These are phyloP conservation scores for Penicillium glabrum DNA, from an alignment of 2,329 filamentous ascomycete genomes.

Conservation along the genomic window DNA sequence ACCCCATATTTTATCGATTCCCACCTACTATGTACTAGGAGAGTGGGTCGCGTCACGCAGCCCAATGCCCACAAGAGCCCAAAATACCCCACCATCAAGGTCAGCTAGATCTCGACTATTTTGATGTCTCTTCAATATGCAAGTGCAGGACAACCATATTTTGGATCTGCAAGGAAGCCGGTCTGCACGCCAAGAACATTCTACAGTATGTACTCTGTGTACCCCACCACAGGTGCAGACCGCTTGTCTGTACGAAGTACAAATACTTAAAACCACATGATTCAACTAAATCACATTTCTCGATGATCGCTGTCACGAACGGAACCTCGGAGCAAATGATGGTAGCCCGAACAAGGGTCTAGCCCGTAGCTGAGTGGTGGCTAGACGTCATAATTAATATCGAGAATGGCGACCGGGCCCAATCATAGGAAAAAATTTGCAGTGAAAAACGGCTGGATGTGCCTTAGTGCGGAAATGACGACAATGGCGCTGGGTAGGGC, in stretches of 20 bases:
- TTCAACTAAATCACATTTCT: background rate
- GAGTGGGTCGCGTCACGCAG: background rate
- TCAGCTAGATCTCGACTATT: background rate
- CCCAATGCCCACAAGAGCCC: background rate
- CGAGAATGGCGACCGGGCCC: background rate
- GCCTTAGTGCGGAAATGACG: slow-evolving; percentile 14
- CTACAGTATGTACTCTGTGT: too few relatives aligned
- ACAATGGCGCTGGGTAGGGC: slow-evolving; percentile 11
- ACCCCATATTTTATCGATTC: too few relatives aligned
- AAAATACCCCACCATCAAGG: background rate
- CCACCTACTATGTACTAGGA: too few relatives aligned
- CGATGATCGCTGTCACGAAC: background rate
- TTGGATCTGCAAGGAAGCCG: background rate
- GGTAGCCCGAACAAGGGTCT: background rate
- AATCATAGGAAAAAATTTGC: slow-evolving; percentile 3
- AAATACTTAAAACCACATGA: background rate
- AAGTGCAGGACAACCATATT: background rate
- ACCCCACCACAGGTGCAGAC: background rate
- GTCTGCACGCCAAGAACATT: background rate
- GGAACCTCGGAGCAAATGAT: background rate
- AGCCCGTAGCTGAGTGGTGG: background rate
- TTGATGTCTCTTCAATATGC: background rate
- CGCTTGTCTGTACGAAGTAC: background rate
- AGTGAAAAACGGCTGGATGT: background rate
- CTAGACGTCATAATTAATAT: slow-evolving; percentile 16